Evolutionary conservation across 2,329 filamentous ascomycete genomes (phyloP).

Genomic region (Aspergillus nomiae): DNA sequence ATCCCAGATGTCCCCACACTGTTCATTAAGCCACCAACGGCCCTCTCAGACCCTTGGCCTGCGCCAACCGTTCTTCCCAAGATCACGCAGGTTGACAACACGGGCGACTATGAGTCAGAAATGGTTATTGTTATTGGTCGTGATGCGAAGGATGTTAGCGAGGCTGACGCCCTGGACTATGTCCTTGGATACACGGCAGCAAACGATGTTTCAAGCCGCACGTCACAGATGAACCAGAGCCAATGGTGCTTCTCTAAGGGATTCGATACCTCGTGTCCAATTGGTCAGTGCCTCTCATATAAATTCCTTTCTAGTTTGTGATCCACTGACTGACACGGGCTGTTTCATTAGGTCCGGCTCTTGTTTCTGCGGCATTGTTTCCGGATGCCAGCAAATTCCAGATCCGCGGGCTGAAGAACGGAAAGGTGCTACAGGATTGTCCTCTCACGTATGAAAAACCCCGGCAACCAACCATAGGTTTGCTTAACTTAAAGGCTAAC

Average conservation of each 20-base stretch:
- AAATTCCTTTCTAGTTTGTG: too few relatives aligned
- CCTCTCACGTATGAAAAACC: conserved; percentile 40
- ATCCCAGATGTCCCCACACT: conserved; percentile 59
- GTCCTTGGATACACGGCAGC: conserved; percentile 65
- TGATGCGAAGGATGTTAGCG: conserved; percentile 57
- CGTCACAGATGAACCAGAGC: conserved; percentile 55
- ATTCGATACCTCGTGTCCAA: conserved; percentile 59
- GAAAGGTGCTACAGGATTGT: conserved; percentile 54
- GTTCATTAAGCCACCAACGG: conserved; percentile 60
- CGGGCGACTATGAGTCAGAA: conserved; percentile 63
- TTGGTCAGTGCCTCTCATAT: conserved; percentile 37
- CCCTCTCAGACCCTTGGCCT: conserved; percentile 57
- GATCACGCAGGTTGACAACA: conserved; percentile 54
- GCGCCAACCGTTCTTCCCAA: conserved; percentile 56
- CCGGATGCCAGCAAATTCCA: conserved; percentile 36
- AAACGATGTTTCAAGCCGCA: conserved; percentile 65
- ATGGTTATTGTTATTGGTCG: conserved; percentile 59
- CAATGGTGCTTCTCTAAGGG: conserved; percentile 64
- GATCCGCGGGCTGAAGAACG: conserved; percentile 49
- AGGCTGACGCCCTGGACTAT: conserved; percentile 59
- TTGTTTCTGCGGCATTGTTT: conserved; percentile 47
- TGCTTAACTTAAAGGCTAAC: conserved; percentile 11
- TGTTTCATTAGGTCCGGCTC: conserved; percentile 44
- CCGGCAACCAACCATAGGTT: neutral
- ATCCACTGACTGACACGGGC: neutral